phyloP scores from a whole-genome alignment of 495 filamentous ascomycete species.

The Lophium mytilinum region DNA sequence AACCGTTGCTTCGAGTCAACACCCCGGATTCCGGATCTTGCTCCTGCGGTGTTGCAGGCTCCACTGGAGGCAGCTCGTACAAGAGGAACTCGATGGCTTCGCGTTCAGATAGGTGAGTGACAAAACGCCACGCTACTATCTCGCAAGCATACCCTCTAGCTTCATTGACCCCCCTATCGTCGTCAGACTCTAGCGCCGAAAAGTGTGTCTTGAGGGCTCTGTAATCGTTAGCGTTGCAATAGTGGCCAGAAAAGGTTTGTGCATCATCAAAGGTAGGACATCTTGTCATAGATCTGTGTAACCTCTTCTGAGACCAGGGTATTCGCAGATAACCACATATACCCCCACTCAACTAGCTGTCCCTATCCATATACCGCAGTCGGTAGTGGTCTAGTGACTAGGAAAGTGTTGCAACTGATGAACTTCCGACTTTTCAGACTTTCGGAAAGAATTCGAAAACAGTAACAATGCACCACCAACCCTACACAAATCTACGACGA shows the following conservation, averaged over 20 bases:
- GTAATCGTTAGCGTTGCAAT: neutral
- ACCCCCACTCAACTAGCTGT: too few relatives aligned
- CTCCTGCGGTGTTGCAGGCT: neutral
- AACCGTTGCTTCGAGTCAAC: neutral
- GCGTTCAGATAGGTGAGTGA: conserved; percentile 66
- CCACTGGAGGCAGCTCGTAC: conserved; percentile 59
- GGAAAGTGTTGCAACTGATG: too few relatives aligned
- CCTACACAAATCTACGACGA: too few relatives aligned
- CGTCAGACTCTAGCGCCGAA: conserved; percentile 31
- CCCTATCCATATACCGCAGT: neutral
- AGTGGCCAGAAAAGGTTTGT: neutral
- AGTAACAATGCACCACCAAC: too few relatives aligned
- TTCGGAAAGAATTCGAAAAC: too few relatives aligned
- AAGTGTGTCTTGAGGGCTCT: conserved; percentile 76
- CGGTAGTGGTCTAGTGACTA: neutral
- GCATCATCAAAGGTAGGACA: neutral
- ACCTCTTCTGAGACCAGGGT: too few relatives aligned
- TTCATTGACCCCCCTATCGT: conserved; percentile 65
- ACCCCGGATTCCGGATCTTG: conserved; percentile 1
- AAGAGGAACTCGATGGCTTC: conserved; percentile 79
- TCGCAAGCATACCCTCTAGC: conserved; percentile 81
- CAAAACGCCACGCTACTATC: conserved; percentile 83
- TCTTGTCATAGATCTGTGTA: neutral
- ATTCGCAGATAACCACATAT: too few relatives aligned
- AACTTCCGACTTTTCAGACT: too few relatives aligned